A percentile compares a stretch with the other conserved stretches of the same genome.
Evolutionary conservation across 495 filamentous ascomycete species (phyloP).

Genomic region (Penicillium bovifimosum): DNA sequence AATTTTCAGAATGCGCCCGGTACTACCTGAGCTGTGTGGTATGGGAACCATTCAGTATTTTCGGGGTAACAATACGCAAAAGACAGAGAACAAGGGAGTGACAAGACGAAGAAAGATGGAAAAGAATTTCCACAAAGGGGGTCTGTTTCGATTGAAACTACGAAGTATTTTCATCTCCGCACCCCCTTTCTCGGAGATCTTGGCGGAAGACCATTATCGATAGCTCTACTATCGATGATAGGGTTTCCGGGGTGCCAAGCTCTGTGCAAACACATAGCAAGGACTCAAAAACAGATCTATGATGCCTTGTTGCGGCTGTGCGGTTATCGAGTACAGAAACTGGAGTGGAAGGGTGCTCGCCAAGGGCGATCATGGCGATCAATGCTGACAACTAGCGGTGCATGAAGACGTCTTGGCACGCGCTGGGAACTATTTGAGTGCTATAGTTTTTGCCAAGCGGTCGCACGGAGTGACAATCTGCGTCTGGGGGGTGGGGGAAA

Average conservation of each 20-base stretch:
- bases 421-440: neutral
- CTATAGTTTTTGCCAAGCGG: constrained; percentile 21
- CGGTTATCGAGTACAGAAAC: constrained; percentile 12
- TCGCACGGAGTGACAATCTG: constrained; percentile 9
- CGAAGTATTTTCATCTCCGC: neutral
- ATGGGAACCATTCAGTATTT: neutral
- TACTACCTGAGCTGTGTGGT: constrained; percentile 4
- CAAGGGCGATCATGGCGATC: constrained; percentile 31
- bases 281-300: constrained; percentile 7
- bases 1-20: constrained; percentile 24
- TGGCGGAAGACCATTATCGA: neutral
- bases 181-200: neutral
- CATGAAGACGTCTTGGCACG: constrained; percentile 18
- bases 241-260: constrained; percentile 3
- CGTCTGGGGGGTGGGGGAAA: no score
- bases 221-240: constrained; percentile 1
- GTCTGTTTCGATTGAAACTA: neutral
- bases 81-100: neutral
- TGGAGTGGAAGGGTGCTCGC: constrained; percentile 1
- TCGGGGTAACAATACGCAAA: constrained; percentile 1
- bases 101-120: no score
- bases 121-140: constrained; percentile 7
- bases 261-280: neutral
- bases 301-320: neutral
- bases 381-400: neutral